A percentile compares a stretch with the other conserved stretches of the same genome.
phyloP scores from a whole-genome alignment of 176 grass and related monocot genomes.

The Ampelocalamus luodianensis region DNA sequence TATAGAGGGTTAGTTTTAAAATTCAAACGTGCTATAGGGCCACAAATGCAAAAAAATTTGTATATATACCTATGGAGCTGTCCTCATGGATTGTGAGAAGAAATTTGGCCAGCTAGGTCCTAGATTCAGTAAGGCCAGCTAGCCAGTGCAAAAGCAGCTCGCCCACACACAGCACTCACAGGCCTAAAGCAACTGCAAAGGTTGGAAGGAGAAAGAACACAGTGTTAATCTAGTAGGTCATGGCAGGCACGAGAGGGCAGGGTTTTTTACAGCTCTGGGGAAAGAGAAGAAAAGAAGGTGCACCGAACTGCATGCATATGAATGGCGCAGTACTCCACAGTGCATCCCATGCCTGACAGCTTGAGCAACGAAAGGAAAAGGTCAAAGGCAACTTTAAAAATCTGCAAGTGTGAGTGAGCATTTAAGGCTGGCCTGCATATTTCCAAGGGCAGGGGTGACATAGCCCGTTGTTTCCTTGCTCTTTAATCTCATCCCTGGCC shows the following conservation, averaged over 20 bases:
- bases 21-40: no score
- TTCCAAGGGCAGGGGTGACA: conserved; percentile 8
- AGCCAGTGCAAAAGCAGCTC: conserved; percentile 1
- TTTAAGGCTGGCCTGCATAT: conserved; percentile 36
- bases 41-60: no score
- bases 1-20: no score
- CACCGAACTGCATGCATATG: neutral
- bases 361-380: conserved; percentile 4
- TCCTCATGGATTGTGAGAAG: neutral
- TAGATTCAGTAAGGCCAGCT: neutral
- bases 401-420: conserved; percentile 39
- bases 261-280: conserved; percentile 18
- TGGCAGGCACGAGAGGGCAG: conserved; percentile 11
- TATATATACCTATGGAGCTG: neutral
- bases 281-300: neutral
- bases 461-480: neutral
- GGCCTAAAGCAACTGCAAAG: conserved; percentile 23
- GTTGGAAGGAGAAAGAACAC: neutral
- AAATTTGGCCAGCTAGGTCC: neutral
- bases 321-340: neutral
- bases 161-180: neutral
- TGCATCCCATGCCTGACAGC: neutral
- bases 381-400: conserved; percentile 34
- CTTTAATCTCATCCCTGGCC: no score
- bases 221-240: neutral